Evolutionary conservation across 805 yeast species (phyloP), one percentile per base, ranked within the genome.

Genomic region (Wickerhamomyces bisporus): DNA sequence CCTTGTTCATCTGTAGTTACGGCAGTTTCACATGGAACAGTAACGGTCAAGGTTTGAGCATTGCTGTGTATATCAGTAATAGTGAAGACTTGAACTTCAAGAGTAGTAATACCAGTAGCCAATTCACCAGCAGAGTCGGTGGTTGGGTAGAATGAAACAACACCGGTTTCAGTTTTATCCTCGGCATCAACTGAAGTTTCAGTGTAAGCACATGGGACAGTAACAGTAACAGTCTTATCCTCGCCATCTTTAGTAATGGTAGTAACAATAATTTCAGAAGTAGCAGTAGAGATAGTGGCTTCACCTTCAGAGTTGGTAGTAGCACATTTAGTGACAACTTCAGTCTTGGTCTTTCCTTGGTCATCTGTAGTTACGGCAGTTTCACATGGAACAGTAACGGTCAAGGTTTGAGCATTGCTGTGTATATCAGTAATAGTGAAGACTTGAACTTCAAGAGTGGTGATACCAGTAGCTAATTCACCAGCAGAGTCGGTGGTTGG

Each of bases 141-240:
- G n/a, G n/a, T n/a, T 29, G 30, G 16, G 42, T 55, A 26, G 35
- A n/a, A 39, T 55, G 43, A 59, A 60, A 53, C 57, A 18, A 19
- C 9, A 12, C n/a, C 36, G 20, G 39, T 29, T 6, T 26, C 28
- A 26, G 28, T 26, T 6, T 9, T 9, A 9, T n/a, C 28, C 7
- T 7, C 28, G n/a, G n/a, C n/a, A 26, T 26, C n/a, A n/a, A n/a
- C 13, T 9, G 7, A 26, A 12, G 28, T 26, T 9, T 9, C 13
- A n/a, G 28, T 26, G 28, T 26, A 26, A 12, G 28, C 15, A n/a
- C 15, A 9, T 26, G 28, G 24, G 13, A 26, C 28, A 12, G 28
- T 26, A 12, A n/a, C 13, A n/a, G 28, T 26, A 26, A 9, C 28
- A 26, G 28, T n/a, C n/a, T n/a, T n/a, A n/a, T n/a, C n/a, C n/a